A percentile compares a stretch with the other conserved stretches of the same genome.
Conservation (phyloP, 305 asterid species). For the Vinca major region DNA sequence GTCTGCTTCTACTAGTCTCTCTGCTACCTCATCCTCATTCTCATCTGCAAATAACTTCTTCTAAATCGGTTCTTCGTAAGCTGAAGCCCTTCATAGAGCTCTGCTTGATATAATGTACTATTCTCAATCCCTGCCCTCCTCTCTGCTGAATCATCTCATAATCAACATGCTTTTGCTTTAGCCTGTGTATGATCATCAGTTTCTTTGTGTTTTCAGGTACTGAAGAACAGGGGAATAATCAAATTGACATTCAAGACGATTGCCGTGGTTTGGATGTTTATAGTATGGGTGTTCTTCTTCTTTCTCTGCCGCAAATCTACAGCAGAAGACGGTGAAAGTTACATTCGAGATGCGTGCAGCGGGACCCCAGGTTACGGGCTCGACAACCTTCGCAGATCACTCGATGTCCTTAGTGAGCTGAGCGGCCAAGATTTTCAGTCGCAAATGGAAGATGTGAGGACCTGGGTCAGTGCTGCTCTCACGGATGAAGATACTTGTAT, state of each 20-base stretch:
- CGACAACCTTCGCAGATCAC: conserved; percentile 47
- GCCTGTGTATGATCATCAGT: neutral
- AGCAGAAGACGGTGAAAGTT: conserved; percentile 11
- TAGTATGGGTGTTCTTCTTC: conserved; percentile 19
- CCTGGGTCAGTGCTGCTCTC: conserved; percentile 74
- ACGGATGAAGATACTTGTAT: conserved; percentile 66
- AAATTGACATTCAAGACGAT: neutral
- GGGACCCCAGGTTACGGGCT: conserved; percentile 63
- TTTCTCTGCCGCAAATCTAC: conserved; percentile 11
- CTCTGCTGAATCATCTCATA: neutral
- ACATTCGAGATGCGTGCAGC: conserved; percentile 54
- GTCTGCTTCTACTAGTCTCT: conserved; percentile 7
- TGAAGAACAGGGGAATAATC: neutral
- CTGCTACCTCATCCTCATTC: conserved; percentile 13
- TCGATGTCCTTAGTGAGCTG: conserved; percentile 40
- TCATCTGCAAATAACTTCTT: conserved; percentile 7
- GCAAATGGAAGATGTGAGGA: conserved; percentile 52
- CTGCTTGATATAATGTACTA: neutral
- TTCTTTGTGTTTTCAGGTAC: neutral
- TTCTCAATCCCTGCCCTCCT: too few species aligned
- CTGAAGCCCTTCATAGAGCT: neutral
- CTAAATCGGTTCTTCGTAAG: conserved; percentile 11
- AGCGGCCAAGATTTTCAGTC: conserved; percentile 23
- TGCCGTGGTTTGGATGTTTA: neutral
- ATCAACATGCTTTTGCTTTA: neutral